Evolutionary conservation across 331 rosid species (phyloP).

Genomic region (Malus hybrid): DNA sequence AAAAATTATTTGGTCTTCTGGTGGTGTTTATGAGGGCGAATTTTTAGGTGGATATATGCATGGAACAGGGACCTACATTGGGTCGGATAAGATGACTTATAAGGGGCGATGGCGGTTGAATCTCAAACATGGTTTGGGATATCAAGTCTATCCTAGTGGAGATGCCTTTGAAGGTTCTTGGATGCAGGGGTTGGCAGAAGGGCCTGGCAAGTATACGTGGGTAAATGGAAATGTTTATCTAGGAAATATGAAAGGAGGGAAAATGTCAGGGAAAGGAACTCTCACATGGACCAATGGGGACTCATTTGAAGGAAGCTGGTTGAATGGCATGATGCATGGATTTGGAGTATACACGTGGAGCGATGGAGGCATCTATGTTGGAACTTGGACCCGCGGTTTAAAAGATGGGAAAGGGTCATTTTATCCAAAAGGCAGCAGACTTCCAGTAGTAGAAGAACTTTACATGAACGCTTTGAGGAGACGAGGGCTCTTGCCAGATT

Average conservation of each 20-base stretch:
- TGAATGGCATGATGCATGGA: constrained; percentile 94
- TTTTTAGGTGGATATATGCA: constrained; percentile 88
- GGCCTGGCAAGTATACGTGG: constrained; percentile 97
- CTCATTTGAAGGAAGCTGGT: constrained; percentile 94
- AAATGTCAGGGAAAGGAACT: constrained; percentile 96
- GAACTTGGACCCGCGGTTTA: constrained; percentile 90
- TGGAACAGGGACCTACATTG: constrained; percentile 69
- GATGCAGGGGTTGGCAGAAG: constrained; percentile 94
- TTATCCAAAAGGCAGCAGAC: constrained; percentile 78
- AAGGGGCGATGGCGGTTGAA: constrained; percentile 93
- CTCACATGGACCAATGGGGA: constrained; percentile 92
- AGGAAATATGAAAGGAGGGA: constrained; percentile 95
- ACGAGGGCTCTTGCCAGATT: constrained; percentile 87
- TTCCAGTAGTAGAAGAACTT: constrained; percentile 80
- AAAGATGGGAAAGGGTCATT: constrained; percentile 97
- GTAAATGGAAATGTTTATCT: constrained; percentile 77
- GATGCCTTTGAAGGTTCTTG: constrained; percentile 93
- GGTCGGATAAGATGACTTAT: constrained; percentile 51
- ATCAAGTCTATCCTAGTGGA: constrained; percentile 78
- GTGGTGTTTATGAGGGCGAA: constrained; percentile 75
- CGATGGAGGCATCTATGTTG: constrained; percentile 95
- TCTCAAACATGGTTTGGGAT: constrained; percentile 90
- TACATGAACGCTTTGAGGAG: constrained; percentile 88
- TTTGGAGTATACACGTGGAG: constrained; percentile 91
- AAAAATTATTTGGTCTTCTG: constrained; percentile 64